Conservation (phyloP, 179 eudicot species). For the Gypsophila paniculata region DNA sequence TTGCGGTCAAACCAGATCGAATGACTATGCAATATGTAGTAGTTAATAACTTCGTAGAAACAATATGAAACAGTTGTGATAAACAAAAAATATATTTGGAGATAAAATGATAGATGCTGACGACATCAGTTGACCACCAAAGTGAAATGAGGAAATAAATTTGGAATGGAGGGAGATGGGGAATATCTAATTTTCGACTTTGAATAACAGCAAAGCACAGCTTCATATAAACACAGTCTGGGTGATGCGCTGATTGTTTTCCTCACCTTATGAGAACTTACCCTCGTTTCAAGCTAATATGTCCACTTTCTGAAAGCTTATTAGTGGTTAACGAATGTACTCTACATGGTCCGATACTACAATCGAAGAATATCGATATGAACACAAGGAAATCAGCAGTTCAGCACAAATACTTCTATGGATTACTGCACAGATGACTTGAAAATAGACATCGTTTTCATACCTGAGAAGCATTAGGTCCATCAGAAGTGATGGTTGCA, state of each 20-base stretch:
- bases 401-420: neutral
- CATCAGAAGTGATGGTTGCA: conserved; percentile 55
- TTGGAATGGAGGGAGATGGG: too few species aligned
- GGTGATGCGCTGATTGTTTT: neutral
- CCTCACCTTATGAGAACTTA: neutral
- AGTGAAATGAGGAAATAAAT: too few species aligned
- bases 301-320: conserved; percentile 7
- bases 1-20: too few species aligned
- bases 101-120: too few species aligned
- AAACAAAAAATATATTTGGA: too few species aligned
- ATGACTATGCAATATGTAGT: too few species aligned
- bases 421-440: neutral
- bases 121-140: too few species aligned
- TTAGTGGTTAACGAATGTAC: neutral
- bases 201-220: neutral
- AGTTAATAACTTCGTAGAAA: too few species aligned
- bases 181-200: neutral
- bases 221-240: neutral
- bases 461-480: conserved; percentile 65
- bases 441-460: neutral
- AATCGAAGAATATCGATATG: neutral
- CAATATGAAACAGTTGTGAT: too few species aligned
- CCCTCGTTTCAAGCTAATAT: neutral
- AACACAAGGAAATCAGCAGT: neutral
- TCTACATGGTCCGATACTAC: neutral